Conservation (phyloP, 768 basidiomycete genomes). For the Trametes meyenii region DNA sequence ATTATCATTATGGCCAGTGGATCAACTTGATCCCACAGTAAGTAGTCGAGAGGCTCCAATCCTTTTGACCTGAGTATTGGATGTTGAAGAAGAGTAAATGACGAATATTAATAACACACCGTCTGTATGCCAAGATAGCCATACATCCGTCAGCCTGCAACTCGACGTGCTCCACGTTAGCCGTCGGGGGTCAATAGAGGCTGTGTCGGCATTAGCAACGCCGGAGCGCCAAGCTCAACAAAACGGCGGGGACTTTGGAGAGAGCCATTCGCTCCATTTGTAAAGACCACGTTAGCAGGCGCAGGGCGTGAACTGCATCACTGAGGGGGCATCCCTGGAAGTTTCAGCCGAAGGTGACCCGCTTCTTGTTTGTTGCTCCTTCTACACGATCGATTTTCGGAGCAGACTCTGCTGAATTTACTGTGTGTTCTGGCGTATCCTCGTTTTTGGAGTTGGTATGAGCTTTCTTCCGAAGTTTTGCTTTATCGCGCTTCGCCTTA, state of each 20-base stretch:
- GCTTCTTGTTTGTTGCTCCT: slow-evolving; percentile 5
- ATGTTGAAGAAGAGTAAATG: neutral
- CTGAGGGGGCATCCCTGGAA: neutral
- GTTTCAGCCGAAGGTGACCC: slow-evolving; percentile 23
- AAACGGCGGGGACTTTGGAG: neutral
- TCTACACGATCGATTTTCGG: neutral
- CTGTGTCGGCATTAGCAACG: slow-evolving; percentile 15
- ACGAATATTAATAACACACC: too few relatives aligned
- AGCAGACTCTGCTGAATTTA: neutral
- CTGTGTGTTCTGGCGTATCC: neutral
- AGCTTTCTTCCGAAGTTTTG: slow-evolving; percentile 23
- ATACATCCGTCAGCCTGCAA: too few relatives aligned
- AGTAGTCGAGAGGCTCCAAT: too few relatives aligned
- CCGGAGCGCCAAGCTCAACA: neutral
- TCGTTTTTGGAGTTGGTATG: slow-evolving; percentile 1
- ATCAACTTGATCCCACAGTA: neutral
- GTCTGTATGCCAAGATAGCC: too few relatives aligned
- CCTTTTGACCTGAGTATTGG: too few relatives aligned
- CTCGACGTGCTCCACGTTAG: neutral
- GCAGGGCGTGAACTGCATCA: neutral
- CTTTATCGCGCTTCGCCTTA: slow-evolving; percentile 27
- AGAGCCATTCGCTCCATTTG: neutral
- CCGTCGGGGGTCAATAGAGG: slow-evolving; percentile 5
- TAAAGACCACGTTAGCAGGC: neutral
- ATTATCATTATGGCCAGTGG: neutral